Percentiles rank a stretch among this genome's conserved stretches.
phyloP scores from a whole-genome alignment of 2,329 filamentous ascomycete species.

The Monosporascus cannonballus region DNA sequence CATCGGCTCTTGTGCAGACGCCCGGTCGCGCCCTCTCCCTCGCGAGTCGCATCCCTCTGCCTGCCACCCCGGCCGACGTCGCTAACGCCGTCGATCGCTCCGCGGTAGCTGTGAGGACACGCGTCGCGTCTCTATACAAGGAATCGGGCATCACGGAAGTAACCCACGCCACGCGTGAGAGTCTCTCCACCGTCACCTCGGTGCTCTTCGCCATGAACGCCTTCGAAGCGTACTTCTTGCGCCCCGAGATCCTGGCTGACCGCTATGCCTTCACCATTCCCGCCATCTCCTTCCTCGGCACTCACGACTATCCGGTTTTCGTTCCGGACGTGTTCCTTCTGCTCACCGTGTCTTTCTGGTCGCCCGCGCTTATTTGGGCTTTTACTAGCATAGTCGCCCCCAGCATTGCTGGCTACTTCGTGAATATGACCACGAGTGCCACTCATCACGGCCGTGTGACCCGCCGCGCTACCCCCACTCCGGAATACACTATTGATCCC shows the following conservation, averaged over 20 bases:
- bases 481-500: slow-evolving; percentile 68
- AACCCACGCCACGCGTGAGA: slow-evolving; percentile 60
- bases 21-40: slow-evolving; percentile 47
- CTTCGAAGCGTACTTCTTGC: slow-evolving; percentile 66
- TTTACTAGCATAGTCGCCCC: slow-evolving; percentile 68
- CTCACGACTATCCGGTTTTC: slow-evolving; percentile 54
- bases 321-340: slow-evolving; percentile 78
- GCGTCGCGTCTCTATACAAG: slow-evolving; percentile 58
- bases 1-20: slow-evolving; percentile 42
- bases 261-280: slow-evolving; percentile 70
- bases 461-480: slow-evolving; percentile 33
- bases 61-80: slow-evolving; percentile 73
- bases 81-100: slow-evolving; percentile 70
- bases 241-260: slow-evolving; percentile 64
- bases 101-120: slow-evolving; percentile 58
- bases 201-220: slow-evolving; percentile 63
- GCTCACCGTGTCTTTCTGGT: slow-evolving; percentile 76
- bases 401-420: slow-evolving; percentile 72
- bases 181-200: slow-evolving; percentile 64
- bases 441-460: slow-evolving; percentile 34
- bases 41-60: slow-evolving; percentile 62
- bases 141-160: slow-evolving; percentile 61
- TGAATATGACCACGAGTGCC: slow-evolving; percentile 65
- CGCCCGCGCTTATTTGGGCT: slow-evolving; percentile 69
- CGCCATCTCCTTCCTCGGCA: slow-evolving; percentile 48